Conservation (phyloP, 1,139 yeast species). For the Lodderomyces theae region DNA sequence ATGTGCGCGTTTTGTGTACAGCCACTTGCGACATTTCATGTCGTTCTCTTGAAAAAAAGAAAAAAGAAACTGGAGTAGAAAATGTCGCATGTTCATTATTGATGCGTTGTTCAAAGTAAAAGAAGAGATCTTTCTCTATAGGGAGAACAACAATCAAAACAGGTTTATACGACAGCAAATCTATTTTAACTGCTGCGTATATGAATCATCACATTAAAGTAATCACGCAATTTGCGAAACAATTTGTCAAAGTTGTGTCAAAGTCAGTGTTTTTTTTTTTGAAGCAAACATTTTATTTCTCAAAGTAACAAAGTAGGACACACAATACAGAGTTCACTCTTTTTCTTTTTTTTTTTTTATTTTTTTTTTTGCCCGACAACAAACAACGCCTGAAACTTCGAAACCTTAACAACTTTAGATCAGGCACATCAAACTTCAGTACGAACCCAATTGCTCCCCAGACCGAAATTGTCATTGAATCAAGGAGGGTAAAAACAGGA, state of each 20-base stretch:
- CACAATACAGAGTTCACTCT: no score
- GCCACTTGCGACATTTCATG: not conserved
- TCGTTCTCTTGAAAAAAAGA: not conserved
- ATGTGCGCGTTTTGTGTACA: not conserved
- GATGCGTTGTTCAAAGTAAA: conserved; percentile 13
- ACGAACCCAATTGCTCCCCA: not conserved
- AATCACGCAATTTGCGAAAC: no score
- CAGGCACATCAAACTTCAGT: not conserved
- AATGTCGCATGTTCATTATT: conserved; percentile 2
- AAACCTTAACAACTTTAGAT: not conserved
- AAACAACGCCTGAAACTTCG: conserved; percentile 1
- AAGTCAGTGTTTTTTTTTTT: no score
- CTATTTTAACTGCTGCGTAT: no score
- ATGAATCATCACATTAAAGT: no score
- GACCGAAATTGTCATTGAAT: not conserved
- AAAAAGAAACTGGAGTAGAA: no score
- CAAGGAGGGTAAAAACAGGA: conserved; percentile 18
- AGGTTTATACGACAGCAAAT: no score
- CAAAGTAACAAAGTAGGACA: not conserved
- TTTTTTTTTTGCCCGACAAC: conserved; percentile 4
- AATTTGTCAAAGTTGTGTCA: no score
- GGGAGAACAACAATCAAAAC: conserved; percentile 2
- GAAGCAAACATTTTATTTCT: no score
- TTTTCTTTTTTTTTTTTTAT: not conserved
- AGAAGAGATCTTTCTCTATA: not conserved